A percentile compares a stretch with the other conserved stretches of the same genome.
phyloP scores from a whole-genome alignment of 257 asterid species.

The Cruciata laevipes region DNA sequence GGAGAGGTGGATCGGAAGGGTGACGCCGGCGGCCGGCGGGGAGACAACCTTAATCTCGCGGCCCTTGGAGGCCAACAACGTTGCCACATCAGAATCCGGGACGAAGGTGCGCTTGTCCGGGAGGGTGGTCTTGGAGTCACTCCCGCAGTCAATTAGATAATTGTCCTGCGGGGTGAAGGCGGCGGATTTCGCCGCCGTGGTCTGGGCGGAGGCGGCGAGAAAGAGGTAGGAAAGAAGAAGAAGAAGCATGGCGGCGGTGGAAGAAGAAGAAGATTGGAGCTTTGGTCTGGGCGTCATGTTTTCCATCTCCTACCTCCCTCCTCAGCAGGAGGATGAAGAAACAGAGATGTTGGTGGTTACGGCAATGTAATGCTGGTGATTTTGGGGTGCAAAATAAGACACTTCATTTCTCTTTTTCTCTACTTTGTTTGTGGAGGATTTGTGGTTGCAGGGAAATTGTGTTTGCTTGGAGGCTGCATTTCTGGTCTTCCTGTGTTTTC shows the following conservation, averaged over 20 bases:
- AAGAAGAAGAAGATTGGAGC: background rate
- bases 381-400: background rate
- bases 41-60: constrained; percentile 12
- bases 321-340: constrained; percentile 17
- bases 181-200: constrained; percentile 7
- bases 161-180: constrained; percentile 31
- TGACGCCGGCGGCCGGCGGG: constrained; percentile 23
- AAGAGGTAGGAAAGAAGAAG: constrained; percentile 35
- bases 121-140: constrained; percentile 17
- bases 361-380: constrained; percentile 1
- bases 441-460: constrained; percentile 3
- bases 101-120: constrained; percentile 23
- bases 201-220: constrained; percentile 11
- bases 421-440: background rate
- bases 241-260: constrained; percentile 34
- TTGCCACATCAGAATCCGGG: constrained; percentile 21
- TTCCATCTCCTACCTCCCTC: constrained; percentile 54
- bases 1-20: constrained; percentile 42
- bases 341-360: constrained; percentile 7
- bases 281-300: constrained; percentile 17
- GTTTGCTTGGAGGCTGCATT: constrained; percentile 5
- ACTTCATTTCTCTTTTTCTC: background rate
- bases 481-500: constrained; percentile 17
- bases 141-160: constrained; percentile 30
- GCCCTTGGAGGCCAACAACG: constrained; percentile 18